These are phyloP conservation scores for Laburnicola sp. DNA, from an alignment of 2,329 filamentous ascomycete genomes.

Conservation along the genomic window DNA sequence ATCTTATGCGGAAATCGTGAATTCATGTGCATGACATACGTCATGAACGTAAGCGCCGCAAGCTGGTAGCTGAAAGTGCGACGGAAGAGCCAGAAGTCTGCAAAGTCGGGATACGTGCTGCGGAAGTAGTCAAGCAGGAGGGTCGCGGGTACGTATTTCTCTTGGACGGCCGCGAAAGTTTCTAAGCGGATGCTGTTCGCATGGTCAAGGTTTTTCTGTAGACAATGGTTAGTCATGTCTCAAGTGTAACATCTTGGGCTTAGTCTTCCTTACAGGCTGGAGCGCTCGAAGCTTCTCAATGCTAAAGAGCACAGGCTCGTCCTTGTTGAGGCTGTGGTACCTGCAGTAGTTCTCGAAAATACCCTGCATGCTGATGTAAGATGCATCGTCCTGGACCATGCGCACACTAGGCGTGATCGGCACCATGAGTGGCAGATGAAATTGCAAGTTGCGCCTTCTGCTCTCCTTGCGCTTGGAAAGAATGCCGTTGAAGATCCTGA, in stretches of 20 bases:
- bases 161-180: constrained; percentile 91
- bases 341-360: constrained; percentile 97
- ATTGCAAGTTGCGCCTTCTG: constrained; percentile 88
- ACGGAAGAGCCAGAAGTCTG: constrained; percentile 98
- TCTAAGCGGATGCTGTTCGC: constrained; percentile 76
- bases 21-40: constrained; percentile 96
- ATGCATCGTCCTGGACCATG: constrained; percentile 92
- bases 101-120: constrained; percentile 80
- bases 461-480: constrained; percentile 93
- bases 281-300: constrained; percentile 89
- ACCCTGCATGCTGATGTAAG: constrained; percentile 90
- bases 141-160: constrained; percentile 84
- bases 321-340: constrained; percentile 82
- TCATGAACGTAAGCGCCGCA: constrained; percentile 95
- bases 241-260: not conserved
- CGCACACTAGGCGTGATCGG: constrained; percentile 92
- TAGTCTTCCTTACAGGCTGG: constrained; percentile 35
- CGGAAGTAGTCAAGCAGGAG: constrained; percentile 89
- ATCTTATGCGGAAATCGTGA: constrained; percentile 95
- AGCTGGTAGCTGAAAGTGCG: constrained; percentile 96
- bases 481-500: constrained; percentile 95
- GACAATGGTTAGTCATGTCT: constrained; percentile 9
- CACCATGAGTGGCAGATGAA: constrained; percentile 94
- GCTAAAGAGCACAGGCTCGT: constrained; percentile 91
- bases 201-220: constrained; percentile 69